A percentile compares a stretch with the other conserved stretches of the same genome.
phyloP scores from a whole-genome alignment of 345 rosid species.

The Eucalyptus camaldulensis region DNA sequence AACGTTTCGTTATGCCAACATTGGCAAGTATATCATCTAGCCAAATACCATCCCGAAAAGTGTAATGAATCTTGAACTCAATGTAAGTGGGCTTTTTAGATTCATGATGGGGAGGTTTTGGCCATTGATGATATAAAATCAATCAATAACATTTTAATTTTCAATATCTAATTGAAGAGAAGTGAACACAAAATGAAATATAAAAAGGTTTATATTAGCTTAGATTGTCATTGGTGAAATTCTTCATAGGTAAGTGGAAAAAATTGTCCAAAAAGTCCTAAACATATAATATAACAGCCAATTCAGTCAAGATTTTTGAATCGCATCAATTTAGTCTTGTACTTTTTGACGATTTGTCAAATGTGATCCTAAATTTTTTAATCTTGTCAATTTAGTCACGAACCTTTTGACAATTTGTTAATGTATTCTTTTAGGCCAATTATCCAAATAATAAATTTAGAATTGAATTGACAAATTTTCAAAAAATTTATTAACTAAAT shows the following conservation, averaged over 20 bases:
- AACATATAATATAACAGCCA: fast-evolving
- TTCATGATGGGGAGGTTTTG: neutral
- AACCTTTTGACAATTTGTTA: too few relatives aligned
- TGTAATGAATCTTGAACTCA: too few relatives aligned
- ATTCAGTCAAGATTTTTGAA: too few relatives aligned
- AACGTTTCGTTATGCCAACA: too few relatives aligned
- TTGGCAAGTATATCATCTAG: too few relatives aligned
- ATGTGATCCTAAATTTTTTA: too few relatives aligned
- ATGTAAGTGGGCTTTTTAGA: neutral
- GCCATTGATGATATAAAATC: neutral
- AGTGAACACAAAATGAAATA: neutral
- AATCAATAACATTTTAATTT: neutral
- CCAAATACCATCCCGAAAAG: too few relatives aligned
- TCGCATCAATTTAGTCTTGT: neutral
- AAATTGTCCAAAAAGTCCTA: too few relatives aligned
- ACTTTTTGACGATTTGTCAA: too few relatives aligned
- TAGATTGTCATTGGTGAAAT: neutral
- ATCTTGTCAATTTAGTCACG: too few relatives aligned
- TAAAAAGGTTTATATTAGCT: neutral
- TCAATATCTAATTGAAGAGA: neutral
- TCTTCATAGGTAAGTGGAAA: neutral
- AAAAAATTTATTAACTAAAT: too few relatives aligned
- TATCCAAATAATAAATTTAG: neutral
- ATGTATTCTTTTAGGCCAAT: neutral
- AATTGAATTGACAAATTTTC: too few relatives aligned